A percentile compares a stretch with the other conserved stretches of the same genome.
Evolutionary conservation across 106 monocot species (phyloP).

Genomic region (Phalaenopsis aphrodite): DNA sequence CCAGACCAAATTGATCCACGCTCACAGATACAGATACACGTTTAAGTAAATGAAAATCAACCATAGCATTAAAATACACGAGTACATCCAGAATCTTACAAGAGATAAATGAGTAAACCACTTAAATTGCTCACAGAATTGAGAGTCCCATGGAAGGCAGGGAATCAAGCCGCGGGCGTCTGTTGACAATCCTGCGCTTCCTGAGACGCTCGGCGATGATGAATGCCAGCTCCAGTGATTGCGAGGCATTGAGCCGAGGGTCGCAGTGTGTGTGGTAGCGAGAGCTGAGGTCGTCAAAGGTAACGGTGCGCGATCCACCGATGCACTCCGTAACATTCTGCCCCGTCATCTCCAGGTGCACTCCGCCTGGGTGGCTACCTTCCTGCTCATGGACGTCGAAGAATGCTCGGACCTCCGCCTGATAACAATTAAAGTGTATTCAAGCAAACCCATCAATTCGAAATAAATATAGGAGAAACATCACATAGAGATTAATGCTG

Average conservation of each 20-base stretch:
- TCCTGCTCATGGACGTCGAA: constrained; percentile 17
- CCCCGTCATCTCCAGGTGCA: constrained; percentile 26
- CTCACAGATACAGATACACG: too few relatives aligned
- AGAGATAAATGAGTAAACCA: too few relatives aligned
- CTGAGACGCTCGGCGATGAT: constrained; percentile 61
- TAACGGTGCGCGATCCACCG: constrained; percentile 17
- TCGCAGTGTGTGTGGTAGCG: constrained; percentile 54
- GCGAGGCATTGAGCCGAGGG: constrained; percentile 60
- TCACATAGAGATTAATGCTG: not conserved
- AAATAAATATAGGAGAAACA: not conserved
- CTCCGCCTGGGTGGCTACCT: constrained; percentile 21
- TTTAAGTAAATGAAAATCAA: too few relatives aligned
- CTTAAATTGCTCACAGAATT: not conserved
- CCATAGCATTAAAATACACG: not conserved
- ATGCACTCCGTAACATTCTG: constrained; percentile 24
- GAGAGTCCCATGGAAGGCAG: constrained; percentile 13
- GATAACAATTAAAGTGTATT: not conserved
- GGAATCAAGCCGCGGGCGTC: constrained; percentile 1
- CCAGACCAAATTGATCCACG: too few relatives aligned
- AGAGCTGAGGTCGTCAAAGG: constrained; percentile 19
- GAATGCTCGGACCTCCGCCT: constrained; percentile 20
- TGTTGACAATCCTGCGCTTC: constrained; percentile 32
- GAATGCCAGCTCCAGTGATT: constrained; percentile 63
- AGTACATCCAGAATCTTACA: too few relatives aligned
- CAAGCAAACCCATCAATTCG: not conserved